Evolutionary conservation across 208 protist species (phyloP).

Genomic region (Acanthamoeba lugdunensis): DNA sequence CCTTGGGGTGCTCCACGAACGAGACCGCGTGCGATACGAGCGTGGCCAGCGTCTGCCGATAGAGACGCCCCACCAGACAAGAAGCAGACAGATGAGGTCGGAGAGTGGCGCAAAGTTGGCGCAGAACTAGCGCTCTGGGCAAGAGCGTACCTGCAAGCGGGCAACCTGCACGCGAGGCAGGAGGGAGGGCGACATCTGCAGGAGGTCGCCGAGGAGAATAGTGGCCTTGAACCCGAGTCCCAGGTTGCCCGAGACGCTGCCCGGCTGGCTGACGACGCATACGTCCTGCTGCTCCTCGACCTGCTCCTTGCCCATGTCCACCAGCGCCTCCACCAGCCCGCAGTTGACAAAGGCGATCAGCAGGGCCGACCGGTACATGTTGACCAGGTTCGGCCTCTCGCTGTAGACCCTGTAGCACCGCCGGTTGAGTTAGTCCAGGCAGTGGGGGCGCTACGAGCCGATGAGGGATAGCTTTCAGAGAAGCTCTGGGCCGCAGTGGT

Average conservation of each 20-base stretch:
- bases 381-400: conserved; percentile 75
- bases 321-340: conserved; percentile 78
- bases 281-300: conserved; percentile 15
- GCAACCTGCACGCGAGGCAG: conserved; percentile 75
- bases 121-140: background rate
- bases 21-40: conserved; percentile 48
- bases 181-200: conserved; percentile 75
- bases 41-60: background rate
- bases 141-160: conserved; percentile 30
- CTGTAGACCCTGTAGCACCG: background rate
- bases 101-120: background rate
- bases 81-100: background rate
- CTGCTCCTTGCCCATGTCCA: conserved; percentile 75
- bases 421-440: background rate
- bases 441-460: background rate
- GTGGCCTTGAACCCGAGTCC: conserved; percentile 73
- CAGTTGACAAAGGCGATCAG: conserved; percentile 78
- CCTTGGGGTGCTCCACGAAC: background rate
- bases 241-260: background rate
- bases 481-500: background rate
- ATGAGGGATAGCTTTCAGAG: background rate
- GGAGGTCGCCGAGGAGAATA: conserved; percentile 75
- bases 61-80: background rate
- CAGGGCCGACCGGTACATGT: conserved; percentile 76
- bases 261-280: background rate